phyloP scores from a whole-genome alignment of 257 asterid species.

The Plantago major region DNA sequence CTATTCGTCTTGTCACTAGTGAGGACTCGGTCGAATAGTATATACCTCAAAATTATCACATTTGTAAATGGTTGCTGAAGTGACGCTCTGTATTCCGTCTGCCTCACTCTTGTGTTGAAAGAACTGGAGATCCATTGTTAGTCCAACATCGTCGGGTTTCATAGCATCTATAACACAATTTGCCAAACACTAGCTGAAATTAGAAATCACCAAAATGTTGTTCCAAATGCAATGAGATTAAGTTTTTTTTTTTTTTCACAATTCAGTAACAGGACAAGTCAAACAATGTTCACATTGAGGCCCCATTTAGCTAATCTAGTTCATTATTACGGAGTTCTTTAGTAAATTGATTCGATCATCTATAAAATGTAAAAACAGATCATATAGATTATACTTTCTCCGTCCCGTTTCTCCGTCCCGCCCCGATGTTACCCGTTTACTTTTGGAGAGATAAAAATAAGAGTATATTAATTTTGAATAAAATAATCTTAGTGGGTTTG shows the following conservation, averaged over 20 bases:
- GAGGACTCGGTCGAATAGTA: neutral
- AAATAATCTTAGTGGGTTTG: too few species aligned
- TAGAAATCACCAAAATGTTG: neutral
- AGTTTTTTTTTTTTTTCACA: neutral
- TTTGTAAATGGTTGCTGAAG: conserved; percentile 56
- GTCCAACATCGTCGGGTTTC: conserved; percentile 76
- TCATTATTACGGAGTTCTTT: too few species aligned
- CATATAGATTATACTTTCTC: too few species aligned
- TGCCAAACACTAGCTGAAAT: neutral
- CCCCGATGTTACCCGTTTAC: too few species aligned
- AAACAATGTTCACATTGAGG: neutral
- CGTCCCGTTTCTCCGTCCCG: too few species aligned
- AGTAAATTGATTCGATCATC: too few species aligned
- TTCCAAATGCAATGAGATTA: neutral
- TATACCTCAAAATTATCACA: conserved; percentile 59
- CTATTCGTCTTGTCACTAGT: neutral
- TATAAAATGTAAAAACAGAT: too few species aligned
- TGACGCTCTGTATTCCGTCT: conserved; percentile 52
- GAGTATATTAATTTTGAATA: too few species aligned
- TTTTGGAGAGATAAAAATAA: too few species aligned
- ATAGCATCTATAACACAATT: conserved; percentile 40
- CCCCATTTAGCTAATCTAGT: too few species aligned
- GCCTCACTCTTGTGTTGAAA: conserved; percentile 38
- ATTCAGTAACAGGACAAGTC: neutral
- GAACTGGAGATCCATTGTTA: conserved; percentile 52